phyloP scores from a whole-genome alignment of 495 filamentous ascomycete genomes.

The Thermochaetoides thermophila region DNA sequence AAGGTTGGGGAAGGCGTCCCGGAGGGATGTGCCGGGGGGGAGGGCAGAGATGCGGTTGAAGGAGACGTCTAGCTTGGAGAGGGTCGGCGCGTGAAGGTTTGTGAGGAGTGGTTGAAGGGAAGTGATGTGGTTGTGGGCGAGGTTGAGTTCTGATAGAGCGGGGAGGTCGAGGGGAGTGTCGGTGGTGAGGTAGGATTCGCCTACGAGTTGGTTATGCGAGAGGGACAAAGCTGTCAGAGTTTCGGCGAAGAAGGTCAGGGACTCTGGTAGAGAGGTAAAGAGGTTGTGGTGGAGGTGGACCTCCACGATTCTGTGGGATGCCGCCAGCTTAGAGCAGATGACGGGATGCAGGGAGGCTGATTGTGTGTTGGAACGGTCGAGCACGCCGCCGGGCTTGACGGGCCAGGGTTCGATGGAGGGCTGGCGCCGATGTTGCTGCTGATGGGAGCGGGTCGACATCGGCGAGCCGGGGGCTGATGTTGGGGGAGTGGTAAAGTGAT shows the following conservation, averaged over 20 bases:
- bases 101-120: slow-evolving; percentile 46
- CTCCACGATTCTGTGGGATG: slow-evolving; percentile 30
- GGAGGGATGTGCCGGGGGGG: slow-evolving; percentile 36
- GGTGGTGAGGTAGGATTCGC: slow-evolving; percentile 36
- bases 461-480: slow-evolving; percentile 34
- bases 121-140: slow-evolving; percentile 53
- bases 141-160: slow-evolving; percentile 56
- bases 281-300: slow-evolving; percentile 65
- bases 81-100: slow-evolving; percentile 50
- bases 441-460: slow-evolving; percentile 24
- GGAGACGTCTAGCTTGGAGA: slow-evolving; percentile 65
- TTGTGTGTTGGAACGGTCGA: slow-evolving; percentile 57
- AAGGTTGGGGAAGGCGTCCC: slow-evolving; percentile 48
- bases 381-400: slow-evolving; percentile 51
- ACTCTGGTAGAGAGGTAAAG: slow-evolving; percentile 51
- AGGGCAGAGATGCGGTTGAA: slow-evolving; percentile 61
- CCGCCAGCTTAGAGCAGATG: slow-evolving; percentile 33
- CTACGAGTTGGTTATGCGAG: slow-evolving; percentile 59
- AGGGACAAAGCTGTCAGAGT: slow-evolving; percentile 64
- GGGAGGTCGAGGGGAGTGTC: slow-evolving; percentile 51
- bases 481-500: slow-evolving; percentile 47
- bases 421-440: no score
- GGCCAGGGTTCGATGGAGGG: slow-evolving; percentile 42
- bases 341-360: slow-evolving; percentile 38
- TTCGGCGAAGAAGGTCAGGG: slow-evolving; percentile 48